A percentile compares a stretch with the other conserved stretches of the same genome.
These are phyloP conservation scores for Rutstroemia sp. DNA, from an alignment of 2,329 filamentous ascomycete species.

Conservation along the genomic window DNA sequence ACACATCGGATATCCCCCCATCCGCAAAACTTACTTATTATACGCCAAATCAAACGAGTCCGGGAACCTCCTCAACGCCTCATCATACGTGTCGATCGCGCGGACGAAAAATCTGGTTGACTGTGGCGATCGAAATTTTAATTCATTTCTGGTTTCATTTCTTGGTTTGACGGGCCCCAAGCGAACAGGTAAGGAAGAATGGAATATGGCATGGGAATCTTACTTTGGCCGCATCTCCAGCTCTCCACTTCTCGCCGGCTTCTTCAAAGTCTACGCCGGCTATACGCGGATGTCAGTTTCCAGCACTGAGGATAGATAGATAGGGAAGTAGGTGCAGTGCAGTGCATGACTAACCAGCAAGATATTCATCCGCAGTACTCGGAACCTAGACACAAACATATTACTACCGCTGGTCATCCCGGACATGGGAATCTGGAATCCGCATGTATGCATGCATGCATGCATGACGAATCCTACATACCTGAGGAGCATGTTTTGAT, in stretches of 20 bases:
- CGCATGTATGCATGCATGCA: neutral
- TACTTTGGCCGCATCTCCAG: slow-evolving; percentile 57
- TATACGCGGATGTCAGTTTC: slow-evolving; percentile 17
- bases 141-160: neutral
- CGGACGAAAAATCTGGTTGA: slow-evolving; percentile 47
- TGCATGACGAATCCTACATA: slow-evolving; percentile 8
- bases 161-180: no score
- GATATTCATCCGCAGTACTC: slow-evolving; percentile 59
- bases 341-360: slow-evolving; percentile 40
- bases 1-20: no score
- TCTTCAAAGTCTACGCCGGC: slow-evolving; percentile 63
- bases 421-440: neutral
- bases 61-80: slow-evolving; percentile 53
- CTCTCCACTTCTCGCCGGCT: slow-evolving; percentile 67
- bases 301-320: no score
- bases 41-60: slow-evolving; percentile 64
- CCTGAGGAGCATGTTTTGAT: slow-evolving; percentile 24
- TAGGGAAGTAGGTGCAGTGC: no score
- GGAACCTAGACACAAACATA: slow-evolving; percentile 35
- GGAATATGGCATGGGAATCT: neutral
- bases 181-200: no score
- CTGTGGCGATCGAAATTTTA: slow-evolving; percentile 13
- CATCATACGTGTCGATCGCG: slow-evolving; percentile 59
- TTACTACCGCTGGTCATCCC: neutral
- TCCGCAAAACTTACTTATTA: slow-evolving; percentile 52